Evolutionary conservation across 148 eudicot genomes (phyloP).

Genomic region (Pharnaceum exiguum): DNA sequence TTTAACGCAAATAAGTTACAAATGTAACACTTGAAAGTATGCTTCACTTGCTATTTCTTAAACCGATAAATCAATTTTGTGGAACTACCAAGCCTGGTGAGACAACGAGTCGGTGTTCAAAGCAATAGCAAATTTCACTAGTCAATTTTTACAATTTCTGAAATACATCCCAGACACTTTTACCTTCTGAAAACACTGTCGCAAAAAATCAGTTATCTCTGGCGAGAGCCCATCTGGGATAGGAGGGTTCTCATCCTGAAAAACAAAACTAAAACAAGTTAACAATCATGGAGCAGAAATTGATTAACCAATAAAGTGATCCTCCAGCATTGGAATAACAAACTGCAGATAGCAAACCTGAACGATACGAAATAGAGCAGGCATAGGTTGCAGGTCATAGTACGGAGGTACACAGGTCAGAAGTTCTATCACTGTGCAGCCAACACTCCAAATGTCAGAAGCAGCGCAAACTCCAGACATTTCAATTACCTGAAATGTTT

Average conservation of each 20-base stretch:
- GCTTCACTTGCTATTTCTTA: background rate
- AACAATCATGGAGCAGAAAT: background rate
- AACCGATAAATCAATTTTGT: background rate
- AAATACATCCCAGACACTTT: constrained; percentile 10
- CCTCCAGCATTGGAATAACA: too few relatives aligned
- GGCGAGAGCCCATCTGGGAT: constrained; percentile 92
- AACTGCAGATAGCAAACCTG: constrained; percentile 47
- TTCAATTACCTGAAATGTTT: constrained; percentile 78
- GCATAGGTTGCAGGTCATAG: constrained; percentile 99
- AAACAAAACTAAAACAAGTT: background rate
- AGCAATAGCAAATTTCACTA: background rate
- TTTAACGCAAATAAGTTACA: background rate
- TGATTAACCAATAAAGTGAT: background rate
- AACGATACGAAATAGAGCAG: constrained; percentile 97
- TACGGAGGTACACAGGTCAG: constrained; percentile 97
- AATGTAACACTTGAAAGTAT: too few relatives aligned
- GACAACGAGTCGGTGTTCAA: background rate
- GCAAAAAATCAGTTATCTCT: constrained; percentile 82
- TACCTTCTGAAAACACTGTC: constrained; percentile 95
- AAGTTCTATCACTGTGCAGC: constrained; percentile 99
- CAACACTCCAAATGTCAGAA: constrained; percentile 99
- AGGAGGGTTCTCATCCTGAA: constrained; percentile 96
- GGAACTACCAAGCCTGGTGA: too few relatives aligned
- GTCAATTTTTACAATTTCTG: too few relatives aligned
- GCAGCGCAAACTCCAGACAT: constrained; percentile 99